Conservation (phyloP, 495 filamentous ascomycete species). For the Penicillium pancosmium region DNA sequence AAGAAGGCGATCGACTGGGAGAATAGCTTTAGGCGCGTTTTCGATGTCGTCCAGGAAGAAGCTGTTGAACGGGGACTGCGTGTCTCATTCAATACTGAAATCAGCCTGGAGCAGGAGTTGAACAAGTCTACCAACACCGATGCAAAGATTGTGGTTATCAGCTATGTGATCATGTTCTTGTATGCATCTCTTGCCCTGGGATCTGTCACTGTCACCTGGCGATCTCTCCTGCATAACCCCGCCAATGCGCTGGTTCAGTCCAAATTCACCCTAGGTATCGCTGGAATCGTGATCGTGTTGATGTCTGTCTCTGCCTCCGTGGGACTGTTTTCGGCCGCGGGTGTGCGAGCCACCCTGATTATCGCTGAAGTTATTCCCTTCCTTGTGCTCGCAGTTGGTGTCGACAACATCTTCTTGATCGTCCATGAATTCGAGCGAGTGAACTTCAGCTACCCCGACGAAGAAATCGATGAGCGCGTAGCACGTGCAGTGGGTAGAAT, state of each 20-base stretch:
- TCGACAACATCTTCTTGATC: slow-evolving; percentile 98
- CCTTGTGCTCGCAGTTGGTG: slow-evolving; percentile 91
- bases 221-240: slow-evolving; percentile 76
- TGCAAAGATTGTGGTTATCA: slow-evolving; percentile 94
- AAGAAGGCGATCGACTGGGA: slow-evolving; percentile 87
- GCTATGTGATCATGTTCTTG: slow-evolving; percentile 98
- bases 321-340: slow-evolving; percentile 85
- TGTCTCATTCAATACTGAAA: slow-evolving; percentile 91
- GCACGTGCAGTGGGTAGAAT: slow-evolving; percentile 87
- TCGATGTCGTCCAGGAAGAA: slow-evolving; percentile 76
- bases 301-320: slow-evolving; percentile 97
- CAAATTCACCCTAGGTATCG: slow-evolving; percentile 91
- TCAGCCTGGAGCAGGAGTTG: slow-evolving; percentile 86
- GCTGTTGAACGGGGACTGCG: slow-evolving; percentile 76
- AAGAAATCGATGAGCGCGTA: slow-evolving; percentile 80
- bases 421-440: slow-evolving; percentile 97
- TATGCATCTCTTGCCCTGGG: slow-evolving; percentile 93
- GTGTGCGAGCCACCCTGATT: slow-evolving; percentile 92
- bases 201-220: slow-evolving; percentile 76
- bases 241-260: slow-evolving; percentile 85
- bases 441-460: slow-evolving; percentile 85
- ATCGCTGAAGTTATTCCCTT: slow-evolving; percentile 99
- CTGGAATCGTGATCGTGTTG: slow-evolving; percentile 90
- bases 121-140: slow-evolving; percentile 98
- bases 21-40: slow-evolving; percentile 66